A percentile compares a stretch with the other conserved stretches of the same genome.
These are phyloP conservation scores for Dunaliella primolecta DNA, from an alignment of 139 green algal genomes.

Conservation along the genomic window DNA sequence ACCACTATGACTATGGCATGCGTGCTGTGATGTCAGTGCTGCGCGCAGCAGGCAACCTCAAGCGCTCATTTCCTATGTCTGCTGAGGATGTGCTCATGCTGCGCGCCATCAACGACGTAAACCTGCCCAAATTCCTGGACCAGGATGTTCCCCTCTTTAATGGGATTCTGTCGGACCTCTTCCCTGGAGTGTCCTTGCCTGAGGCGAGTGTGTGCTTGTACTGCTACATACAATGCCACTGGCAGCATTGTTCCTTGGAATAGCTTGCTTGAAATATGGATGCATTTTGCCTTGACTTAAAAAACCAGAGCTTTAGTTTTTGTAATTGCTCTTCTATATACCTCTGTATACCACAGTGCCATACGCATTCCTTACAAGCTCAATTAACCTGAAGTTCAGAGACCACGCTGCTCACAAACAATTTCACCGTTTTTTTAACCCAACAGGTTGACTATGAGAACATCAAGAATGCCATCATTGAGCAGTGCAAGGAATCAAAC, in stretches of 20 bases:
- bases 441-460: constrained; percentile 61
- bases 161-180: constrained; percentile 69
- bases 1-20: constrained; percentile 42
- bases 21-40: constrained; percentile 77
- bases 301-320: too few species aligned
- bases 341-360: too few species aligned
- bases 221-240: neutral
- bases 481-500: constrained; percentile 51
- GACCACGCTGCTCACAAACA: too few species aligned
- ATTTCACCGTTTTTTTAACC: too few species aligned
- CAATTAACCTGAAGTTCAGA: too few species aligned
- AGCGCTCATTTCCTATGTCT: constrained; percentile 44
- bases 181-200: constrained; percentile 46
- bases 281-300: too few species aligned
- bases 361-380: too few species aligned
- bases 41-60: constrained; percentile 66
- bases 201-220: neutral
- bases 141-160: constrained; percentile 82
- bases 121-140: constrained; percentile 86
- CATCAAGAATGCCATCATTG: constrained; percentile 47
- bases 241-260: neutral
- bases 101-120: constrained; percentile 76
- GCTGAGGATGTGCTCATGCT: constrained; percentile 65
- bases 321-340: neutral
- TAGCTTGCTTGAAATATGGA: neutral